Evolutionary conservation across 225 moss, liverwort and hornwort genomes (phyloP).

Genomic region (Sphagnum contortum): DNA sequence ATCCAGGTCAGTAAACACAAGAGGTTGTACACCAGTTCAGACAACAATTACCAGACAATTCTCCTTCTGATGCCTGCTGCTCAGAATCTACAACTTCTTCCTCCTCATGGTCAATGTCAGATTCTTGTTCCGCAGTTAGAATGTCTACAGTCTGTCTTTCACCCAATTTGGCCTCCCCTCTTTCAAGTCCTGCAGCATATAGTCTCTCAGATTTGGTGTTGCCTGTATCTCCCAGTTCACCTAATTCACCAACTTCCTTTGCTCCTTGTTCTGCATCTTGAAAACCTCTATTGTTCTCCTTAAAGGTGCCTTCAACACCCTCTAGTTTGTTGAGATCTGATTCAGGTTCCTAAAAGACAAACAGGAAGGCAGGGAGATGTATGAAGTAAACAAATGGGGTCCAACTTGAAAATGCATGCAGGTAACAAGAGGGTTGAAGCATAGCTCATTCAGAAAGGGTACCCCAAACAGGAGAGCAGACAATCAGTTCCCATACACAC

Average conservation of each 20-base stretch:
- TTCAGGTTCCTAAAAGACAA: conserved; percentile 22
- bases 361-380: neutral
- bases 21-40: too few relatives aligned
- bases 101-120: conserved; percentile 2
- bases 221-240: too few relatives aligned
- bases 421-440: neutral
- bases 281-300: neutral
- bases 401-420: neutral
- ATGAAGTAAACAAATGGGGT: neutral
- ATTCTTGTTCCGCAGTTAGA: conserved; percentile 13
- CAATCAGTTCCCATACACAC: too few relatives aligned
- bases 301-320: neutral
- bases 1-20: too few relatives aligned
- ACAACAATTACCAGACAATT: too few relatives aligned
- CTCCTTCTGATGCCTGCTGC: too few relatives aligned
- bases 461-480: too few relatives aligned
- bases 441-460: neutral
- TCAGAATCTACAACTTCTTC: too few relatives aligned
- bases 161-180: neutral
- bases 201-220: neutral
- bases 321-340: conserved; percentile 7
- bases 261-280: too few relatives aligned
- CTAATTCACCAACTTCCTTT: too few relatives aligned
- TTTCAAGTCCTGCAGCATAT: conserved; percentile 13
- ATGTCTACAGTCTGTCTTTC: conserved; percentile 4